Percentiles rank a stretch among this genome's conserved stretches.
Evolutionary conservation across 306 rosid genomes (phyloP).

Genomic region (Inga leiocalycina): DNA sequence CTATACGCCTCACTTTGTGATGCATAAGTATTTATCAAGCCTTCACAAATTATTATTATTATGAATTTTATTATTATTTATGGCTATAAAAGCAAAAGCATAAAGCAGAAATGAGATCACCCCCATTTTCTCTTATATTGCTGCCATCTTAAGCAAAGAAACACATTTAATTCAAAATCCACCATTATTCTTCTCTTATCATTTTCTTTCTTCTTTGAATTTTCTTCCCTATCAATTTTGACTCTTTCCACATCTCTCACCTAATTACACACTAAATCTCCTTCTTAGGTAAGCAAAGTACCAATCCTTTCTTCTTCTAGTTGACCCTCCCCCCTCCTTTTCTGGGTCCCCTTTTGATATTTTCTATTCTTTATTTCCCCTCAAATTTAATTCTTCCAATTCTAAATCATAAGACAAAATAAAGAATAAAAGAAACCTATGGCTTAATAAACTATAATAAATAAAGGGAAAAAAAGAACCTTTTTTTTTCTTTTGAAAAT

Average conservation of each 20-base stretch:
- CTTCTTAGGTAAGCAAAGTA: constrained; percentile 76
- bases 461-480: constrained; percentile 18
- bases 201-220: constrained; percentile 12
- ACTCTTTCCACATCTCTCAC: constrained; percentile 26
- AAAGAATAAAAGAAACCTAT: not conserved
- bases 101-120: constrained; percentile 27
- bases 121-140: constrained; percentile 44
- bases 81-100: constrained; percentile 5
- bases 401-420: constrained; percentile 16
- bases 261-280: constrained; percentile 31
- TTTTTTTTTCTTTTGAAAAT: constrained; percentile 26
- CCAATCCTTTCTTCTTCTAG: constrained; percentile 32
- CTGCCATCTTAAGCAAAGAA: constrained; percentile 39
- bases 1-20: constrained; percentile 22
- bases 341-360: constrained; percentile 29
- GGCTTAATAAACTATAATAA: constrained; percentile 3
- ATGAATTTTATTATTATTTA: not conserved
- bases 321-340: constrained; percentile 40
- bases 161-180: constrained; percentile 20
- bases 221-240: not conserved
- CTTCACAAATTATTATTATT: constrained; percentile 27
- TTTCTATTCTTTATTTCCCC: constrained; percentile 14
- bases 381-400: constrained; percentile 21
- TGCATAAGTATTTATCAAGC: constrained; percentile 25
- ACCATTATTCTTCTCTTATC: not conserved